Conservation (phyloP, 139 green algal species). For the Volvox reticuliferus region DNA sequence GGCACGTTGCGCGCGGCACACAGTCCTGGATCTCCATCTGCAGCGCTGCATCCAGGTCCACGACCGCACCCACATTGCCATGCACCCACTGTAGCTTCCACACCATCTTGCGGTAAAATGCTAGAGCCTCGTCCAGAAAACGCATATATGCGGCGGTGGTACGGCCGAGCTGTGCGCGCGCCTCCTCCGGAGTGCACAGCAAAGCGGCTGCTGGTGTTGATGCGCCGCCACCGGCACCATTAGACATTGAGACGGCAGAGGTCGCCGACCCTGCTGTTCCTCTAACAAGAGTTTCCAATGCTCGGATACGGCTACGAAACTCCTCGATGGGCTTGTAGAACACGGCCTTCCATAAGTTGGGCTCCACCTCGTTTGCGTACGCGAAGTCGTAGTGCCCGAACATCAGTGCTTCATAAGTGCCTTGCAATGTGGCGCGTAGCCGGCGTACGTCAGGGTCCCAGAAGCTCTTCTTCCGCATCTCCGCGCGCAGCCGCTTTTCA, state of each 20-base stretch:
- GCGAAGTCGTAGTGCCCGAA: slow-evolving; percentile 69
- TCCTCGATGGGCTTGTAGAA: slow-evolving; percentile 86
- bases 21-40: slow-evolving; percentile 51
- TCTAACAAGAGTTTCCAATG: slow-evolving; percentile 18
- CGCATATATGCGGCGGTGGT: slow-evolving; percentile 60
- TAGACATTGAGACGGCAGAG: background rate
- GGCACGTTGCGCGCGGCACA: background rate
- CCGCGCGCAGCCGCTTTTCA: slow-evolving; percentile 60
- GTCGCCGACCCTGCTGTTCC: background rate
- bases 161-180: background rate
- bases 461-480: slow-evolving; percentile 64
- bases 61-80: slow-evolving; percentile 43
- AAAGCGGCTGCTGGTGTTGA: too few relatives aligned
- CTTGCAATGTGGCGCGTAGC: slow-evolving; percentile 65
- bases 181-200: slow-evolving; percentile 49
- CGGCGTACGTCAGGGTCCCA: slow-evolving; percentile 70
- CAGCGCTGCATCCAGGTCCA: slow-evolving; percentile 52
- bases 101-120: slow-evolving; percentile 78
- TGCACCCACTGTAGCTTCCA: slow-evolving; percentile 71
- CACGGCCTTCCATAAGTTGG: slow-evolving; percentile 76
- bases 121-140: slow-evolving; percentile 74
- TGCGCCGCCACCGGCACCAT: background rate
- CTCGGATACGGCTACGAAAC: slow-evolving; percentile 69
- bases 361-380: slow-evolving; percentile 63
- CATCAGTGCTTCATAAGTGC: slow-evolving; percentile 68